These are phyloP conservation scores for Globisporangium okanoganense DNA, from an alignment of 352 stramenopile genomes.

Conservation along the genomic window DNA sequence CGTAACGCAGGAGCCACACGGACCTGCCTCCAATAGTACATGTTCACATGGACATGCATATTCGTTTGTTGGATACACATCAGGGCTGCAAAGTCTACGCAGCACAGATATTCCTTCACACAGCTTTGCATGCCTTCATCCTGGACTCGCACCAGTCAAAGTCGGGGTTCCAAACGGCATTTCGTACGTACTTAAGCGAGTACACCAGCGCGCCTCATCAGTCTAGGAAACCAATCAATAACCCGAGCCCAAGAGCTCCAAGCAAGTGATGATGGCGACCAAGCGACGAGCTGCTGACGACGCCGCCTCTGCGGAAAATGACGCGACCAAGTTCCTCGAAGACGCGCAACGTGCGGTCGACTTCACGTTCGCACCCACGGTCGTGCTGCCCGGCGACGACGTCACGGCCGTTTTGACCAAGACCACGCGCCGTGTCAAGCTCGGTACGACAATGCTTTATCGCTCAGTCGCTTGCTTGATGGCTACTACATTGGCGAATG, in stretches of 20 bases:
- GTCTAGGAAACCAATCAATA: constrained; percentile 13
- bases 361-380: constrained; percentile 65
- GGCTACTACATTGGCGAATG: neutral
- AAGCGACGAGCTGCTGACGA: constrained; percentile 37
- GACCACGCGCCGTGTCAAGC: constrained; percentile 58
- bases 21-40: neutral
- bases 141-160: neutral
- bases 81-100: neutral
- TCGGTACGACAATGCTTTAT: constrained; percentile 31
- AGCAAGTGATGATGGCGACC: constrained; percentile 27
- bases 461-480: neutral
- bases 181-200: constrained; percentile 16
- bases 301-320: constrained; percentile 14
- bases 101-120: neutral
- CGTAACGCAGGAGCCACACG: neutral
- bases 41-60: neutral
- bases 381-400: constrained; percentile 78
- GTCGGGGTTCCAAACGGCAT: neutral
- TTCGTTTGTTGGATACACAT: neutral
- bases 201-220: neutral
- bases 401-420: constrained; percentile 76
- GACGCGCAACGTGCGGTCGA: constrained; percentile 74
- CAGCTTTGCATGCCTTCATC: neutral
- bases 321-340: constrained; percentile 55
- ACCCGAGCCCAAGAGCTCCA: constrained; percentile 9